Base-by-base conservation (phyloP, 179 eudicot species). In the Sideroxylon spinosum region DNA sequence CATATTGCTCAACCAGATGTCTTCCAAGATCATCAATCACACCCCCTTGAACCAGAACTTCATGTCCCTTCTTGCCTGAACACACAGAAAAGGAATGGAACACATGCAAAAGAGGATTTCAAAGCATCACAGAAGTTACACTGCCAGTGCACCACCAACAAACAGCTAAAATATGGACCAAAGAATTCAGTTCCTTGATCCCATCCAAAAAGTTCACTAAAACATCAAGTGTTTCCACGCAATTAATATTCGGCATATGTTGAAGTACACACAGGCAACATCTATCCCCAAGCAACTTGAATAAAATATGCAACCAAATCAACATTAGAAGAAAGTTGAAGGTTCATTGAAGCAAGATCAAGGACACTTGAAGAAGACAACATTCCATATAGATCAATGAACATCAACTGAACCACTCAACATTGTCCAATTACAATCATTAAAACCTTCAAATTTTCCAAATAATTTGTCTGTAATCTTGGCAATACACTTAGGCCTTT, bases 11-110 rank as follows among this genome's bases (percentile, higher is more conserved):
- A 75, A 95, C 88, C 53, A 95, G 87, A 87, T 93, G 90, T 81
- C 83, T 95, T 71, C 91, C 99, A 79, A 95, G 99, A 85, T 90
- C 85, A 81, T 95, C 99, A 66, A 93, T 93, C 19, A 93, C 99
- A 48, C 98, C 99, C 22, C 99, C 98, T 83, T 95, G 99, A 81
- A 95, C 84, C 73, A 95, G 85, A 84, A 95, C 97, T 82, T 95
- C 98, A 67, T 84, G 92, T 74, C 98, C 99, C 80, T 95, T 95
- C 87, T 95, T 95, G 76, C 98, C 99, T 93, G 87, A 65, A 26
- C 28, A 28, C 19, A 59, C 6, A 32, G 7, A 37, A n/a, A 68
- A 69, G 32, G 44, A 63, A 9, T 4, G 60, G 1, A 60, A 49
- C 9, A 7, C 22, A 72, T 25, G 61, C n/a, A 25, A 50, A 13